Evolutionary conservation across 495 filamentous ascomycete species (phyloP).

Genomic region (Neurospora sp.): DNA sequence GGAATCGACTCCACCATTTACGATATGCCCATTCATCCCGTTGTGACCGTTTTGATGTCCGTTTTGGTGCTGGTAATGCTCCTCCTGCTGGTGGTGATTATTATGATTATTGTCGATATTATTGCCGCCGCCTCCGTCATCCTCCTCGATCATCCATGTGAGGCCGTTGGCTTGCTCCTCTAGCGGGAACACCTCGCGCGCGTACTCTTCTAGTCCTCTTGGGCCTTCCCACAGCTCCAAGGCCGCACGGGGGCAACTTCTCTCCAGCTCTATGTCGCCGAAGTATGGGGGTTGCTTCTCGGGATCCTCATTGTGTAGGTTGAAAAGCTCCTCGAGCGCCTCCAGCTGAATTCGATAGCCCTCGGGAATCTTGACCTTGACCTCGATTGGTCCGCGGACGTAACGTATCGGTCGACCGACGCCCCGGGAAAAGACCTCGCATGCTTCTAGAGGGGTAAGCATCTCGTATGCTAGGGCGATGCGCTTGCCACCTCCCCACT

Average conservation of each 20-base stretch:
- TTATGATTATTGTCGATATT: conserved; percentile 1
- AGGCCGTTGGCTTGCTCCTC: conserved; percentile 91
- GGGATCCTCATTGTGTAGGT: conserved; percentile 45
- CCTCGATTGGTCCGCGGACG: conserved; percentile 63
- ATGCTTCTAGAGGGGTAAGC: conserved; percentile 73
- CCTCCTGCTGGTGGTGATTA: background rate
- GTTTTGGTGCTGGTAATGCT: background rate
- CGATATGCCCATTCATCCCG: conserved; percentile 4
- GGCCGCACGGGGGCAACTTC: conserved; percentile 57
- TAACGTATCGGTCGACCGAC: conserved; percentile 70
- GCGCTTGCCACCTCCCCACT: conserved; percentile 87
- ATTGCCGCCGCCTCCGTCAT: conserved; percentile 20
- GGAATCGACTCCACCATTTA: conserved; percentile 1
- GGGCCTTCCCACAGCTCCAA: conserved; percentile 82
- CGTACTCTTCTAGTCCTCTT: conserved; percentile 89
- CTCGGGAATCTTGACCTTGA: conserved; percentile 74
- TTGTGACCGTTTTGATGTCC: conserved; percentile 7
- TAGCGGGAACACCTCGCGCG: conserved; percentile 84
- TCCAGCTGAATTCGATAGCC: conserved; percentile 88
- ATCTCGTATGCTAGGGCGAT: conserved; percentile 90
- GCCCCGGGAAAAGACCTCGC: conserved; percentile 67
- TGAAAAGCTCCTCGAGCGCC: conserved; percentile 55
- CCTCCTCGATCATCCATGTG: conserved; percentile 67
- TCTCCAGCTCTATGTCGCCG: conserved; percentile 41
- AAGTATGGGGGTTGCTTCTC: conserved; percentile 46